These are phyloP conservation scores for Stereocaulon alpinum DNA, from an alignment of 495 filamentous ascomycete species.

Conservation along the genomic window DNA sequence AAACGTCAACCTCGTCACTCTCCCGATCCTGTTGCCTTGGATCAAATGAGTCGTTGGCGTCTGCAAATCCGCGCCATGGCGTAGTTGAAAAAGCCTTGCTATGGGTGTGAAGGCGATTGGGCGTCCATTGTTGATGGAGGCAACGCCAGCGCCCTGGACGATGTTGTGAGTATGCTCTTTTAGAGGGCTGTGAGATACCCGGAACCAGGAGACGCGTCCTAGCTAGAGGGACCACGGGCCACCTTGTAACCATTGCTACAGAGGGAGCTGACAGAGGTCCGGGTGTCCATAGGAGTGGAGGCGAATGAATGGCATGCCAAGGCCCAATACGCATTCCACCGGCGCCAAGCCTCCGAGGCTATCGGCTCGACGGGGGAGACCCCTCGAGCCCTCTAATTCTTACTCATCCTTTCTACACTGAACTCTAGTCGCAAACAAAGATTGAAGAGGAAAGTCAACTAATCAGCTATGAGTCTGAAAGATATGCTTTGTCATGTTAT, in stretches of 20 bases:
- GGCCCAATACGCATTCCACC: too few relatives aligned
- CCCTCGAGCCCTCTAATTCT: too few relatives aligned
- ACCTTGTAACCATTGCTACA: constrained; percentile 6
- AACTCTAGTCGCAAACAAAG: too few relatives aligned
- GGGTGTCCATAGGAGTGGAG: background rate
- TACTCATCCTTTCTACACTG: too few relatives aligned
- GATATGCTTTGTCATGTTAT: too few relatives aligned
- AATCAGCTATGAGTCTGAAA: too few relatives aligned
- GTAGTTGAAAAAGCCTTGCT: constrained; percentile 38
- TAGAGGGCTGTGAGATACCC: background rate
- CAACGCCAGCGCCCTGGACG: constrained; percentile 20
- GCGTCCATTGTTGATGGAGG: constrained; percentile 16
- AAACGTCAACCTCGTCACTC: constrained; percentile 88
- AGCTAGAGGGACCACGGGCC: background rate
- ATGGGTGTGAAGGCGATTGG: background rate
- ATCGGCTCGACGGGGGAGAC: too few relatives aligned
- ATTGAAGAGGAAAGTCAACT: too few relatives aligned
- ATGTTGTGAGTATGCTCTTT: constrained; percentile 19
- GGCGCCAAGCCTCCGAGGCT: too few relatives aligned
- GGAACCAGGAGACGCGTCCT: constrained; percentile 1
- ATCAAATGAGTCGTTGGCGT: constrained; percentile 58
- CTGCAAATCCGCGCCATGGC: constrained; percentile 36
- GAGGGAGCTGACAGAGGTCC: background rate
- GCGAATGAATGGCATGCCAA: too few relatives aligned
- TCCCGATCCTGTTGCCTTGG: constrained; percentile 68